A percentile compares a stretch with the other conserved stretches of the same genome.
phyloP scores from a whole-genome alignment of 257 asterid species.

The Parsonsia alboflavescens region DNA sequence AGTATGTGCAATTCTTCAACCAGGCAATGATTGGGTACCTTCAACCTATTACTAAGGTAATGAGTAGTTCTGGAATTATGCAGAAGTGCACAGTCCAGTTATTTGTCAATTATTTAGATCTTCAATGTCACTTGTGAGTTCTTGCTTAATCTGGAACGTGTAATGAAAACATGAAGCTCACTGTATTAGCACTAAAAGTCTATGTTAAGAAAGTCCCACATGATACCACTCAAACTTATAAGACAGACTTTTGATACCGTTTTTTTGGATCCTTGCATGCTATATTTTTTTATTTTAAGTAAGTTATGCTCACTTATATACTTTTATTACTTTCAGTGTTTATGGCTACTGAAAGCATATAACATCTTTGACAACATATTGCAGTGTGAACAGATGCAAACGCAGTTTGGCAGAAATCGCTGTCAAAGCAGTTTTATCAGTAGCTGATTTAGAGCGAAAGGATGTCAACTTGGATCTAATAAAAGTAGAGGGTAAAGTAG shows the following conservation, averaged over 20 bases:
- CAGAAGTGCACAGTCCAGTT: not conserved
- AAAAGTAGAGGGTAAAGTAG: conserved; percentile 94
- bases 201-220: not conserved
- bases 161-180: not conserved
- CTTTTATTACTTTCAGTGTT: not conserved
- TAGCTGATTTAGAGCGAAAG: conserved; percentile 94
- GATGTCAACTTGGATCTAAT: conserved; percentile 94
- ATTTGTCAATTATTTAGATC: not conserved
- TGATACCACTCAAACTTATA: not conserved
- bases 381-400: conserved; percentile 97
- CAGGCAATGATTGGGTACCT: not conserved
- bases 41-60: not conserved
- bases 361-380: conserved; percentile 5
- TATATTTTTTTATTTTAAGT: not conserved
- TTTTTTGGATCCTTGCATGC: not conserved
- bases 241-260: not conserved
- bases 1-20: not conserved
- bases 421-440: conserved; percentile 92
- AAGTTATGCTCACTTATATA: not conserved
- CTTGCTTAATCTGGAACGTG: not conserved
- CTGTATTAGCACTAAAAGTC: not conserved
- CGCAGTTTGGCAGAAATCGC: conserved; percentile 94
- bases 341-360: not conserved
- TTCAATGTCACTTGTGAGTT: not conserved
- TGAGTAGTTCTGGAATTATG: not conserved